Conservation (phyloP, 2,329 filamentous ascomycete genomes). For the Sarocladiaceae sp. region DNA sequence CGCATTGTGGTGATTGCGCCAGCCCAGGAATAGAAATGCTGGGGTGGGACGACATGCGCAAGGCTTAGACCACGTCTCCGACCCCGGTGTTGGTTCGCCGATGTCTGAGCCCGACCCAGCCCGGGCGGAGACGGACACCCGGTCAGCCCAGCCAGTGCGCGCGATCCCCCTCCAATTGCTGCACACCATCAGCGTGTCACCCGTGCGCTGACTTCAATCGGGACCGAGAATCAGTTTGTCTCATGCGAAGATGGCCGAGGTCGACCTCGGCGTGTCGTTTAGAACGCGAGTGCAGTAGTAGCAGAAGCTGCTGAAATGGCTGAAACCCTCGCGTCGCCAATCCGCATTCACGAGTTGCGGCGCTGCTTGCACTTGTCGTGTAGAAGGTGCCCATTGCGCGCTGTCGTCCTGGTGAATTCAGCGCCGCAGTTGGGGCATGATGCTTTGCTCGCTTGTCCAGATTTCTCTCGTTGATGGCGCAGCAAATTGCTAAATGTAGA, state of each 20-base stretch:
- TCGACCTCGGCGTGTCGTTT: neutral
- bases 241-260: neutral
- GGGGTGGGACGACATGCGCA: constrained; percentile 5
- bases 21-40: constrained; percentile 7
- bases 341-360: constrained; percentile 18
- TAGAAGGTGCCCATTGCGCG: constrained; percentile 77
- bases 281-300: neutral
- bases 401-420: constrained; percentile 85
- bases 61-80: constrained; percentile 7
- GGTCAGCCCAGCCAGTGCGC: neutral
- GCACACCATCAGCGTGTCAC: neutral
- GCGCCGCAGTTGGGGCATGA: constrained; percentile 88
- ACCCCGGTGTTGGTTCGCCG: neutral
- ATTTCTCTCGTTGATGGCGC: constrained; percentile 90
- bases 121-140: constrained; percentile 1
- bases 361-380: constrained; percentile 89
- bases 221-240: neutral
- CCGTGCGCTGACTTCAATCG: neutral
- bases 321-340: neutral
- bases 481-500: constrained; percentile 95
- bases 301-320: neutral
- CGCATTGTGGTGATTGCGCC: neutral
- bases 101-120: neutral
- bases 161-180: neutral
- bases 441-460: constrained; percentile 83